Percentiles rank a stretch among this genome's conserved stretches.
These are phyloP conservation scores for Termitomyces bulborhizus DNA, from an alignment of 768 basidiomycete genomes.

Conservation along the genomic window DNA sequence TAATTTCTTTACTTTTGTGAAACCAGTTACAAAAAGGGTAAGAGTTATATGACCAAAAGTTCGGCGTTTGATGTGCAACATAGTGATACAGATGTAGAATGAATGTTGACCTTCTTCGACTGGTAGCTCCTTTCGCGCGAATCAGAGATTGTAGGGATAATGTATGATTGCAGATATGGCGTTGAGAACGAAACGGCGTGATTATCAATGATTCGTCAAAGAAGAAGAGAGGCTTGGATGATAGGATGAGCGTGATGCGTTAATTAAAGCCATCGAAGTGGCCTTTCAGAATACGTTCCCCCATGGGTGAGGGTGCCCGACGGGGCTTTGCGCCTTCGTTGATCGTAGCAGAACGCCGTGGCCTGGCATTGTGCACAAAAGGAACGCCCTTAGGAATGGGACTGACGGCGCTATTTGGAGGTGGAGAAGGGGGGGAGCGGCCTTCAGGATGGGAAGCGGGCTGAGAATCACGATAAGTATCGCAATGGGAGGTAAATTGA, in stretches of 20 bases:
- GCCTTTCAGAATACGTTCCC: constrained; percentile 85
- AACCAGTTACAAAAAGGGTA: constrained; percentile 1
- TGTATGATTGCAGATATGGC: constrained; percentile 34
- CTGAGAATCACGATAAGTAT: constrained; percentile 16
- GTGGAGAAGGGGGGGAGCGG: constrained; percentile 33
- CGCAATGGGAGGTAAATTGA: neutral
- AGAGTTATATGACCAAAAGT: constrained; percentile 1
- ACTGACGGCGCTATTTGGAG: constrained; percentile 47
- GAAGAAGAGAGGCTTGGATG: constrained; percentile 2
- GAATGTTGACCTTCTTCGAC: neutral
- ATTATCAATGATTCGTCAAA: neutral
- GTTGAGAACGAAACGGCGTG: constrained; percentile 18
- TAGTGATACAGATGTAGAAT: constrained; percentile 4
- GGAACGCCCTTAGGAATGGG: constrained; percentile 24
- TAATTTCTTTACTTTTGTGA: neutral
- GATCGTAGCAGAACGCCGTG: constrained; percentile 58
- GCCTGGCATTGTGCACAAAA: constrained; percentile 27
- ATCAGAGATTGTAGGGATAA: constrained; percentile 16
- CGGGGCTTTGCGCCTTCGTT: constrained; percentile 43
- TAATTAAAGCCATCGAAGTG: constrained; percentile 89
- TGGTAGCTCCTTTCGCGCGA: neutral
- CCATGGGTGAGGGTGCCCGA: constrained; percentile 82
- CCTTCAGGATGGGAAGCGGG: constrained; percentile 21
- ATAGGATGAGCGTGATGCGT: constrained; percentile 14
- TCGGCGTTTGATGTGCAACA: neutral